Evolutionary conservation across 1,284 basidiomycete species (phyloP).

Genomic region (Heterobasidion occidentale): DNA sequence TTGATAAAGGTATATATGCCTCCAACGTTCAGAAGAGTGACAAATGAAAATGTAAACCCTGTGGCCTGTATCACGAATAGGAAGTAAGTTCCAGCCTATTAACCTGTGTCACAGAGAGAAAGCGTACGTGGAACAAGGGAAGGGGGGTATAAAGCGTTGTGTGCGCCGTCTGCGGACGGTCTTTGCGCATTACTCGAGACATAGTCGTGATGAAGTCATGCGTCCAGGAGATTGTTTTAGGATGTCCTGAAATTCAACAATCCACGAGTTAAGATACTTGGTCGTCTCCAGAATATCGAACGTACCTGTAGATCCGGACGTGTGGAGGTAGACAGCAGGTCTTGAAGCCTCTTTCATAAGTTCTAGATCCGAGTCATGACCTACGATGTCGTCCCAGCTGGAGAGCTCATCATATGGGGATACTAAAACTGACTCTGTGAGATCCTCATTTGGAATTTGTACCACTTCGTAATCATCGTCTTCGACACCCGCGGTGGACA

Average conservation of each 20-base stretch:
- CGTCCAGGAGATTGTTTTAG: background rate
- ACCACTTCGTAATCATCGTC: background rate
- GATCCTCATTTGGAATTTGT: background rate
- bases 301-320: slow-evolving; percentile 1
- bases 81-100: background rate
- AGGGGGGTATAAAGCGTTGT: background rate
- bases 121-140: background rate
- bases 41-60: background rate
- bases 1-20: background rate
- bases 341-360: background rate
- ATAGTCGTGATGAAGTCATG: background rate
- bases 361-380: background rate
- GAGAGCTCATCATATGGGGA: background rate
- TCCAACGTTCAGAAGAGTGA: background rate
- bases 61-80: background rate
- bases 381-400: background rate
- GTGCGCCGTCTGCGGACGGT: background rate
- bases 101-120: background rate
- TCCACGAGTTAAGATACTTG: background rate
- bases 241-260: background rate
- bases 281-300: background rate
- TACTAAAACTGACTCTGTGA: background rate
- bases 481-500: background rate
- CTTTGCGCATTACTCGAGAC: background rate
- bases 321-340: background rate